These are phyloP conservation scores for Ettlia oleoabundans DNA, from an alignment of 139 green algal genomes.

Conservation along the genomic window DNA sequence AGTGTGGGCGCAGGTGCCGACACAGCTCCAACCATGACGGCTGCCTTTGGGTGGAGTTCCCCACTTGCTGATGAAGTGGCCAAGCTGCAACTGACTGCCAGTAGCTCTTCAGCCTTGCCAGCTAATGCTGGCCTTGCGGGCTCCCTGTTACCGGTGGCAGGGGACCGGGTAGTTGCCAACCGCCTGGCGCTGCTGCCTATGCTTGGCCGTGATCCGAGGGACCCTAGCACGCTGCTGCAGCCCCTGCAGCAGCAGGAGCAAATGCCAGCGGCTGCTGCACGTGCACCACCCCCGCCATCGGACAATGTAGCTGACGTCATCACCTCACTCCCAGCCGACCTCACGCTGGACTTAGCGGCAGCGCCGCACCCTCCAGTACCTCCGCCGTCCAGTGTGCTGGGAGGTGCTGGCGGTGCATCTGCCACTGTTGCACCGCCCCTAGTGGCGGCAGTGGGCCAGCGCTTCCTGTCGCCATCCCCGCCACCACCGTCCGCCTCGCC, in stretches of 20 bases:
- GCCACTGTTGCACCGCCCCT: background rate
- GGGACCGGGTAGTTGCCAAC: background rate
- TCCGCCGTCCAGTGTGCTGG: background rate
- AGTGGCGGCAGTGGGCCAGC: background rate
- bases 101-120: background rate
- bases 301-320: conserved; percentile 33
- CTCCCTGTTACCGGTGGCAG: too few relatives aligned
- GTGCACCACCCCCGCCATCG: background rate
- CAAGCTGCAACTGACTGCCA: conserved; percentile 36
- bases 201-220: conserved; percentile 9
- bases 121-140: background rate
- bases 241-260: background rate
- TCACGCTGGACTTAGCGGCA: conserved; percentile 18
- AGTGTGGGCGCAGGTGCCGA: background rate
- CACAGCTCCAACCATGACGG: background rate
- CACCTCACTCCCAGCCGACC: conserved; percentile 31
- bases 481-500: background rate
- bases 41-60: conserved; percentile 39
- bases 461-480: background rate
- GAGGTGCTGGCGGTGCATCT: background rate
- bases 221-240: conserved; percentile 2
- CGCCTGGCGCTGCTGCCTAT: conserved; percentile 20
- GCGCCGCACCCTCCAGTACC: background rate
- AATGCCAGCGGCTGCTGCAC: background rate
- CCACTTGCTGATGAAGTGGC: conserved; percentile 37